A percentile compares a stretch with the other conserved stretches of the same genome.
phyloP scores from a whole-genome alignment of 805 yeast species.

The Starmerella geochares region DNA sequence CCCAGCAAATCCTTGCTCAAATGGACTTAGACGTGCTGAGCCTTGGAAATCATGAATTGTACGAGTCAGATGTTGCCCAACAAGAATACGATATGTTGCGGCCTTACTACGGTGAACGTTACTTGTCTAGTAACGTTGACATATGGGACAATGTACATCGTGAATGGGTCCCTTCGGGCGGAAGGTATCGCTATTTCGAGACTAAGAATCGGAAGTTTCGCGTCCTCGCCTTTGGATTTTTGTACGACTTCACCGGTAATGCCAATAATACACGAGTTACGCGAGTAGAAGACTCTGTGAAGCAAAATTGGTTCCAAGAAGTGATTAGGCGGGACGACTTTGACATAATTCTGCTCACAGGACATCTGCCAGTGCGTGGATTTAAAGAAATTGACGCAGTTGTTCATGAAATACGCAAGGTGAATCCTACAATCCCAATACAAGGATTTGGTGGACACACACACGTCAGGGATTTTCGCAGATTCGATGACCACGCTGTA shows the following conservation, averaged over 20 bases:
- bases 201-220: constrained; percentile 46
- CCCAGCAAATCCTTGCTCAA: constrained; percentile 51
- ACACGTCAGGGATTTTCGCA: constrained; percentile 74
- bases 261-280: constrained; percentile 56
- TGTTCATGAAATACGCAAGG: constrained; percentile 43
- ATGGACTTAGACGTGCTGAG: constrained; percentile 68
- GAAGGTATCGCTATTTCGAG: constrained; percentile 50
- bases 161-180: constrained; percentile 54
- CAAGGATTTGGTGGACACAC: constrained; percentile 94
- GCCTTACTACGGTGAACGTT: constrained; percentile 46
- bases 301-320: constrained; percentile 56
- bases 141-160: constrained; percentile 29
- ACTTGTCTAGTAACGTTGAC: constrained; percentile 42
- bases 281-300: constrained; percentile 44
- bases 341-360: constrained; percentile 61
- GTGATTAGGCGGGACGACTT: constrained; percentile 36
- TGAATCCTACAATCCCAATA: constrained; percentile 53
- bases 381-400: constrained; percentile 46
- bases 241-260: constrained; percentile 61
- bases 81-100: constrained; percentile 57
- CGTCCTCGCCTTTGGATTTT: constrained; percentile 62
- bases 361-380: constrained; percentile 65
- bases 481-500: constrained; percentile 54
- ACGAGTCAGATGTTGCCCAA: constrained; percentile 50
- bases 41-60: constrained; percentile 86